Evolutionary conservation across 345 rosid species (phyloP), one percentile per base, ranked within the genome.

Genomic region (Ricinus communis): DNA sequence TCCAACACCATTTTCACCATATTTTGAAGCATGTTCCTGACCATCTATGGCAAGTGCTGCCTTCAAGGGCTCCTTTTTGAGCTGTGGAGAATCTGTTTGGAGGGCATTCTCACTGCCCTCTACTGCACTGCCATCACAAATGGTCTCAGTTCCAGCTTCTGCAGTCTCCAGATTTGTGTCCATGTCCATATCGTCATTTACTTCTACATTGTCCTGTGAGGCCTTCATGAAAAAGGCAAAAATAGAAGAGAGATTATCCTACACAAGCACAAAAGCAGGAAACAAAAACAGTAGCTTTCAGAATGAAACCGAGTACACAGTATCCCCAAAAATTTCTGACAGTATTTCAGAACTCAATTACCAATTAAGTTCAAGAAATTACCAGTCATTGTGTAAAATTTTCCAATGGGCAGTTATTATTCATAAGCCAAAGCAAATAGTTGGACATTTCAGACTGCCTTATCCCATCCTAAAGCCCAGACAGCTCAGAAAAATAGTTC

Each of bases 151-250:
- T 57, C 38, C 55, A 54, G 49, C 68, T 80, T 47, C 71, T 51
- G 73, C 68, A 40, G 30, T 49, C 59, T 71, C 75, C 65, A 63
- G 31, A 38, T 68, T 62, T 22, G 73, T 27, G 15, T 70, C 28
- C 72, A 67, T 52, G 38, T 60, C 83, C 1, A 36, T 40, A 52
- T 72, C 81, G 40, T 78, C 88, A 50, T 60, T 68, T 76, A 65
- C 77, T 51, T 72, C 74, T 54, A 46, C 41, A 22, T 76, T 82
- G 68, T 80, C 87, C 72, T 77, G 82, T 24, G 74, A 36, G 22
- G 69, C 77, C 98, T 89, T 70, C 47, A 82, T 19, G 49, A 64
- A 36, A 62, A 59, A 12, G 8, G n/a, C n/a, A n/a, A 24, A 49
- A n/a, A 41, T n/a, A 6, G 21, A 51, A n/a, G 18, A 18, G 8